Conservation (phyloP, 108 stramenopile genomes). For the Nitzschia inconspicua region DNA sequence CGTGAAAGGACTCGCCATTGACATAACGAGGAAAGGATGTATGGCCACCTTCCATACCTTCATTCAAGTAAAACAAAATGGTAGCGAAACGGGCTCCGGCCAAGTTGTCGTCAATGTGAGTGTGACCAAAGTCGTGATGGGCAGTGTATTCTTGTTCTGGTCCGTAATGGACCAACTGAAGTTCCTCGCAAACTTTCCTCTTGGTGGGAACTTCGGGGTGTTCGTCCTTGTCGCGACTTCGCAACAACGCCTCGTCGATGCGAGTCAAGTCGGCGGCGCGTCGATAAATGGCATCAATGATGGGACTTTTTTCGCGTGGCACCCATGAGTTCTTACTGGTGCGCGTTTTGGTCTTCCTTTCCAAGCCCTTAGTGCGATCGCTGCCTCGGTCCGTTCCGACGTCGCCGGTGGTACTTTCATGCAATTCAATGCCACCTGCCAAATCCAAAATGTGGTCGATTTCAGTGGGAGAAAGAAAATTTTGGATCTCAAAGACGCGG, state of each 20-base stretch:
- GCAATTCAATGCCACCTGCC: constrained; percentile 47
- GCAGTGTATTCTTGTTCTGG: constrained; percentile 79
- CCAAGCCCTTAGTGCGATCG: constrained; percentile 2
- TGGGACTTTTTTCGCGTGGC: constrained; percentile 47
- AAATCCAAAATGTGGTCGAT: constrained; percentile 82
- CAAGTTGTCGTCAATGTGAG: constrained; percentile 33
- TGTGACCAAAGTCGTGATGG: constrained; percentile 88
- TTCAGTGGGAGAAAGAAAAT: constrained; percentile 77
- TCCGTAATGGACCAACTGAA: constrained; percentile 90
- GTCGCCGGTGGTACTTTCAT: constrained; percentile 55
- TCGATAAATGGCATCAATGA: constrained; percentile 86
- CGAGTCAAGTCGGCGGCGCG: constrained; percentile 80
- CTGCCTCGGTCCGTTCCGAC: constrained; percentile 21
- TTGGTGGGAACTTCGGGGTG: constrained; percentile 41
- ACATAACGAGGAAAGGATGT: constrained; percentile 79
- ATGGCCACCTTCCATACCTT: constrained; percentile 66
- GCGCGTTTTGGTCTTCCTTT: constrained; percentile 48
- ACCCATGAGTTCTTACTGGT: constrained; percentile 87
- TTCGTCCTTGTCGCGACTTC: constrained; percentile 47
- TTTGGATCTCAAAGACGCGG: constrained; percentile 84
- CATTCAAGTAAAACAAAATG: constrained; percentile 83
- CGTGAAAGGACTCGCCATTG: constrained; percentile 69
- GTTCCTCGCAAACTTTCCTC: constrained; percentile 56
- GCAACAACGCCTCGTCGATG: constrained; percentile 77
- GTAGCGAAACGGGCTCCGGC: constrained; percentile 78